Conservation (phyloP, 163 green algal genomes). For the Chlamydomonas reinhardtii region DNA sequence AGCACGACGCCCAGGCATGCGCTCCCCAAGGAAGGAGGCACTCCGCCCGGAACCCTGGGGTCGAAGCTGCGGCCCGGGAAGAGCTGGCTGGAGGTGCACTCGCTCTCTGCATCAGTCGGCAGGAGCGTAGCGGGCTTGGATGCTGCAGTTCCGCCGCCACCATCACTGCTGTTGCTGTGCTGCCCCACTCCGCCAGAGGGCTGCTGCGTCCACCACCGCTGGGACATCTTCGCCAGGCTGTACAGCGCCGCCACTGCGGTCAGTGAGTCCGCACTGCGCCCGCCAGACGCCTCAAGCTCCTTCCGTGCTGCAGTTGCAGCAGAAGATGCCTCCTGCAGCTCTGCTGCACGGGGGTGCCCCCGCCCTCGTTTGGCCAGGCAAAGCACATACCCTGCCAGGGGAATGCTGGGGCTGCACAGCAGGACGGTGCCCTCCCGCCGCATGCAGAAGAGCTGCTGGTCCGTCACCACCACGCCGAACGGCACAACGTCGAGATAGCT, state of each 20-base stretch:
- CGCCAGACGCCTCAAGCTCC: background rate
- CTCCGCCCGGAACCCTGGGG: background rate
- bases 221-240: background rate
- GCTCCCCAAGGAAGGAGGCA: background rate
- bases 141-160: too few relatives aligned
- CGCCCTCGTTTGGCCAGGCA: background rate
- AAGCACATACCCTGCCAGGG: background rate
- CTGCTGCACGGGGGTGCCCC: background rate
- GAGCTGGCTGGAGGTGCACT: background rate
- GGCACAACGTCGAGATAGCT: background rate
- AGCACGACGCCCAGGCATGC: background rate
- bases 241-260: constrained; percentile 7
- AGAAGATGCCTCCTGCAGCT: background rate
- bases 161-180: too few relatives aligned
- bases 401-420: background rate
- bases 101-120: background rate
- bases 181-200: too few relatives aligned
- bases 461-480: background rate
- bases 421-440: background rate
- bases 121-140: background rate
- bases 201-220: constrained; percentile 2
- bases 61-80: constrained; percentile 1
- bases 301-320: background rate
- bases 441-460: constrained; percentile 2
- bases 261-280: background rate